A percentile compares a stretch with the other conserved stretches of the same genome.
These are phyloP conservation scores for Discostella pseudostelligera DNA, from an alignment of 108 stramenopile species.

Conservation along the genomic window DNA sequence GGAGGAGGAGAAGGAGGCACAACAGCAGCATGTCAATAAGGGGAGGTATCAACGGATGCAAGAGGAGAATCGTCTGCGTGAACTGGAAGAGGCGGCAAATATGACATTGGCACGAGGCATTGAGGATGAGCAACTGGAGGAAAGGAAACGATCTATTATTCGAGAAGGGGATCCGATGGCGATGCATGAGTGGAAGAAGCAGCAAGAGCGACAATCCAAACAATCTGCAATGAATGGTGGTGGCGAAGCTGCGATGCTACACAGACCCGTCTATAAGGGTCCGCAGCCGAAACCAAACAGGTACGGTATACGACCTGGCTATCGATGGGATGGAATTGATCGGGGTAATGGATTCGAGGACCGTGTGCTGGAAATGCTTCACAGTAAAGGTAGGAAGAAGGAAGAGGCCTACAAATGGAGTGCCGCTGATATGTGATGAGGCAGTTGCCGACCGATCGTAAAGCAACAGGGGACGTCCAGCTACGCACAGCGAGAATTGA, in stretches of 20 bases:
- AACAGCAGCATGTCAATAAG: constrained; percentile 51
- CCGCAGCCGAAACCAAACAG: constrained; percentile 93
- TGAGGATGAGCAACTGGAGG: constrained; percentile 77
- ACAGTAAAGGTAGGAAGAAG: constrained; percentile 52
- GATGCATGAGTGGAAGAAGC: constrained; percentile 57
- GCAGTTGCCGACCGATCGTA: too few species aligned
- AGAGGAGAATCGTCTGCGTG: constrained; percentile 42
- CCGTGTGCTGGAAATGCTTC: constrained; percentile 61
- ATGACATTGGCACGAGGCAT: constrained; percentile 79
- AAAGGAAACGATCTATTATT: constrained; percentile 59
- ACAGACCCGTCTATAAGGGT: constrained; percentile 90
- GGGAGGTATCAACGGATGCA: constrained; percentile 75
- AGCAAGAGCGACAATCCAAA: constrained; percentile 26
- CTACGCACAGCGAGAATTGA: too few species aligned
- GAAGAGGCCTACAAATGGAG: constrained; percentile 80
- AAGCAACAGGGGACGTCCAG: too few species aligned
- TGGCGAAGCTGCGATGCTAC: constrained; percentile 13
- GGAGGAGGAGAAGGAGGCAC: constrained; percentile 45
- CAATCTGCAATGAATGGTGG: constrained; percentile 2
- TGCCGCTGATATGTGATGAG: constrained; percentile 73
- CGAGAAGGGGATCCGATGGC: constrained; percentile 96
- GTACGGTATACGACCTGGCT: constrained; percentile 92
- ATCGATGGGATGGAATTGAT: constrained; percentile 98
- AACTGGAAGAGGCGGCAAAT: constrained; percentile 52
- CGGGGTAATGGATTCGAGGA: constrained; percentile 96